Evolutionary conservation across 352 stramenopile genomes (phyloP), one percentile per base, ranked within the genome.

Genomic region (Aphanomyces astaci): DNA sequence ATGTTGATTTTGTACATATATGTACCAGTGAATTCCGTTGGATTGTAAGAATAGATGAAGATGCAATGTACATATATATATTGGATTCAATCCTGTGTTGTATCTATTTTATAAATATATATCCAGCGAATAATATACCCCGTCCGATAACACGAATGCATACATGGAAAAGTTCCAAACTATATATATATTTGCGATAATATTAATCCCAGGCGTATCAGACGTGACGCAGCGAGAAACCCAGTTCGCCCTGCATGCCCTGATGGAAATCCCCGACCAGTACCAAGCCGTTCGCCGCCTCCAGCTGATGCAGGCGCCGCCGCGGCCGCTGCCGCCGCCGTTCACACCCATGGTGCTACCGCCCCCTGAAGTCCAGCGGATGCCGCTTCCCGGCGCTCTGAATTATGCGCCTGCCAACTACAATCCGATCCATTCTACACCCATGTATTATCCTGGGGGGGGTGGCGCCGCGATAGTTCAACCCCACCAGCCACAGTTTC

Each of bases 191-290:
- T n/a, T n/a, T n/a, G n/a, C n/a, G n/a, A n/a, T n/a, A n/a, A n/a
- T n/a, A n/a, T n/a, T n/a, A n/a, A n/a, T n/a, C 7, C 46, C 27
- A 4, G 27, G n/a, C 32, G 24, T 57, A 27, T 17, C 31, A 71
- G 68, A 32, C 71, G 74, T 22, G 74, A 79, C 22, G 73, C 86
- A 63, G 80, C 75, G 80, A 49, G 73, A 88, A 63, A 72, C 75
- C 9, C 83, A 92, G 63, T 95, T 95, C 71, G 84, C 85, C 3
- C 70, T 95, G 3, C 78, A 89, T 30, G 85, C 87, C 48, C 75
- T 95, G 28, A 93, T 94, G 85, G 85, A 95, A 75, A 79, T 94
- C 53, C 87, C 87, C 5, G 80, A 87, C 56, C 86, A 94, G 67
- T 93, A 92, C 67, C 76, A 77, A 40, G 79, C 76, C 36, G 92